These are phyloP conservation scores for Tuber calosporum DNA, from an alignment of 495 filamentous ascomycete genomes.

Conservation along the genomic window DNA sequence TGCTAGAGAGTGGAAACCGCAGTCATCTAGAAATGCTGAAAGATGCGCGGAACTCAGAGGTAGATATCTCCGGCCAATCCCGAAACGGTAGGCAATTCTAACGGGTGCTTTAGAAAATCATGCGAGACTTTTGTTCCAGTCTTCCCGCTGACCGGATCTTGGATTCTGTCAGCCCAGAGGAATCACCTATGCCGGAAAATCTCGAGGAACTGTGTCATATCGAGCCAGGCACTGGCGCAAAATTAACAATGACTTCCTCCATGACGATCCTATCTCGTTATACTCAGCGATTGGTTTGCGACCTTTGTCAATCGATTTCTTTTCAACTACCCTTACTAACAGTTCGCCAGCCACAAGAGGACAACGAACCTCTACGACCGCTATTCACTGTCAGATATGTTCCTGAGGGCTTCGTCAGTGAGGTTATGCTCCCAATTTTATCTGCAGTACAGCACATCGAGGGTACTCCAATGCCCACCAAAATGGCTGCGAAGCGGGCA, in stretches of 20 bases:
- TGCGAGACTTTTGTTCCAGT: slow-evolving; percentile 66
- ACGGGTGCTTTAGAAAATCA: slow-evolving; percentile 42
- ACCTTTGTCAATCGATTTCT: slow-evolving; percentile 8
- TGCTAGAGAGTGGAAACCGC: slow-evolving; percentile 64
- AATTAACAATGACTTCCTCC: slow-evolving; percentile 51
- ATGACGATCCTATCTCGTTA: slow-evolving; percentile 47
- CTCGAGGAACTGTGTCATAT: slow-evolving; percentile 50
- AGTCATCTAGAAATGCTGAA: slow-evolving; percentile 52
- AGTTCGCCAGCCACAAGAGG: slow-evolving; percentile 51
- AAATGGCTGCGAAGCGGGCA: slow-evolving; percentile 75
- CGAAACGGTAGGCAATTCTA: slow-evolving; percentile 23
- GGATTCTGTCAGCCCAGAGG: slow-evolving; percentile 31
- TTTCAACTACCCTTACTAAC: slow-evolving; percentile 11
- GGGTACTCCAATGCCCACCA: slow-evolving; percentile 57
- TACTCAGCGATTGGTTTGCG: slow-evolving; percentile 51
- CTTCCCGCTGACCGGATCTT: slow-evolving; percentile 71
- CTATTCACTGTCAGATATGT: slow-evolving; percentile 51
- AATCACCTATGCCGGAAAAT: slow-evolving; percentile 2
- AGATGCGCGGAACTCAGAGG: slow-evolving; percentile 54
- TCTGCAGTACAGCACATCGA: slow-evolving; percentile 63
- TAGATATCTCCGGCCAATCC: slow-evolving; percentile 13
- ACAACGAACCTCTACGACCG: slow-evolving; percentile 51
- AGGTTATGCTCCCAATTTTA: slow-evolving; percentile 70
- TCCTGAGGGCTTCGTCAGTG: slow-evolving; percentile 60
- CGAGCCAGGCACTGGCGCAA: slow-evolving; percentile 65